Evolutionary conservation across 1,139 yeast genomes (phyloP), one percentile per base, ranked within the genome.

Genomic region (Magnusiomyces magnusii): DNA sequence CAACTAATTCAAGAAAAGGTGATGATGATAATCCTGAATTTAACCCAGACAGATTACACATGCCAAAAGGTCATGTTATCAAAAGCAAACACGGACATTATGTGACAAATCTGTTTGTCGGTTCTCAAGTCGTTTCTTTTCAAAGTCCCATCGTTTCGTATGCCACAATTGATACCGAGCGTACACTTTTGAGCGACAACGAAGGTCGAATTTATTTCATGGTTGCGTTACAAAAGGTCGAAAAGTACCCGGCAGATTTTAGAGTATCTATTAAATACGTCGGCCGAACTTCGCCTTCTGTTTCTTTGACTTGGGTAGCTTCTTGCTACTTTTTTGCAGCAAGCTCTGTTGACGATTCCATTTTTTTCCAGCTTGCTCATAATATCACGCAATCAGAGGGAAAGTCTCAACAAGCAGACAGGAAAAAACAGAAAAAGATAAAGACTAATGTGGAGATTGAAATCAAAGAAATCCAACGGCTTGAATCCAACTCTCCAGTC

Each of bases 201-300:
- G 54, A 51, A 13, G 54, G 54, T n/a, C 47, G 54, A 13, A 23
- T 51, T 24, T 51, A 51, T 24, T 21, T 51, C 10, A 9, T 51
- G 31, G 28, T 39, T 3, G 34, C 54, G 3, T 10, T 15, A 3
- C 44, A 51, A 19, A 24, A 36, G 17, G 13, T 39, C 21, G 47
- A 19, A 5, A 24, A 21, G 3, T 24, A 15, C 3, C 31, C 47
- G 2, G 27, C n/a, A 19, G 47, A 51, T 9, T 24, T 51, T 39
- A 34, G 19, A 23, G 24, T 39, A 7, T 21, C 42, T n/a, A 19
- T 34, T 39, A 23, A 13, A 9, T 51, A 51, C 36, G 13, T 36
- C 15, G 54, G 44, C 13, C 19, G 23, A 36, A 36, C n/a, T 19
- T 36, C 47, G 3, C 54, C 27, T 2, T 13, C 54, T 3, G 2